Percentiles rank a stretch among this genome's conserved stretches.
These are phyloP conservation scores for Xerocomus nothofagi DNA, from an alignment of 1,284 basidiomycete species.

Conservation along the genomic window DNA sequence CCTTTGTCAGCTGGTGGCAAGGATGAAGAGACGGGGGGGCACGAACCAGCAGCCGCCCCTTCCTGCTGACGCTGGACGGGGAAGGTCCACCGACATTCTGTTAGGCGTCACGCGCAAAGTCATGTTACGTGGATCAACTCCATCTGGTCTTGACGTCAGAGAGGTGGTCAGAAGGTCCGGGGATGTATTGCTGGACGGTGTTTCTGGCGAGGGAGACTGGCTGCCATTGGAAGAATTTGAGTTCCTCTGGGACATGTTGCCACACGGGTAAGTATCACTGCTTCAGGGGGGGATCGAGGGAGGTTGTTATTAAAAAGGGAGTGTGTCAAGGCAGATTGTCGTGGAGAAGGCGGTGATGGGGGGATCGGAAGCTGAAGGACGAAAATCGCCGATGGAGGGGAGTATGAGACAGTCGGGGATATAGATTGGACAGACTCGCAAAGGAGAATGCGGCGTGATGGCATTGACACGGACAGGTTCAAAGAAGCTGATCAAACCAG, in stretches of 20 bases:
- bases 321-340: conserved; percentile 19
- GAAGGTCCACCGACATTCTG: conserved; percentile 49
- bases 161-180: conserved; percentile 41
- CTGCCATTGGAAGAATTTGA: conserved; percentile 41
- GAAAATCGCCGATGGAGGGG: conserved; percentile 29
- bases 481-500: conserved; percentile 29
- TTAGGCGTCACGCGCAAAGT: conserved; percentile 48
- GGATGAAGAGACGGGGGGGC: neutral
- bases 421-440: conserved; percentile 30
- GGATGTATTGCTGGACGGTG: conserved; percentile 42
- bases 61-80: conserved; percentile 53
- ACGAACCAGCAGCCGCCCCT: conserved; percentile 78
- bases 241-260: conserved; percentile 27
- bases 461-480: conserved; percentile 30
- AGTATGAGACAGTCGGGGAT: conserved; percentile 31
- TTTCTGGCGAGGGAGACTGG: conserved; percentile 44
- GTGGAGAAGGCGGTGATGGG: conserved; percentile 23
- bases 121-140: conserved; percentile 39
- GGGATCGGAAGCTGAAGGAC: conserved; percentile 25
- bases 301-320: conserved; percentile 27
- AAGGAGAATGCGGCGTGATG: conserved; percentile 35
- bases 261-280: conserved; percentile 9
- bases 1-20: conserved; percentile 13
- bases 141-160: conserved; percentile 43
- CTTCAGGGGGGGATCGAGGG: conserved; percentile 24